phyloP scores from a whole-genome alignment of 129 eudicot species.

The Solidago caesia region DNA sequence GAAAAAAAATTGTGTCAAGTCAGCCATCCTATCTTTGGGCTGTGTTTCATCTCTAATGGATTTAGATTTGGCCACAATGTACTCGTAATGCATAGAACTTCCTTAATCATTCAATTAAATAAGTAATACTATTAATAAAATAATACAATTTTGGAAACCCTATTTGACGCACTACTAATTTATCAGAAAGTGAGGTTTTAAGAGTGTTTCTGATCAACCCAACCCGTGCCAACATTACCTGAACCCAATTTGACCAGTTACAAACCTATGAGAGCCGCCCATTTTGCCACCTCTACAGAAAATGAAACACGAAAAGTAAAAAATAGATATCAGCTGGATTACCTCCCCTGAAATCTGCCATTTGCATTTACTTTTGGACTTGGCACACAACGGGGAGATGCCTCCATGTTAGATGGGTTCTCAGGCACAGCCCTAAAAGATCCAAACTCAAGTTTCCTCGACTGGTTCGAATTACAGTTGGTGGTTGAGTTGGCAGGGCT shows the following conservation, averaged over 20 bases:
- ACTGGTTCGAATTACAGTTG: slow-evolving; percentile 20
- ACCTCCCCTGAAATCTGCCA: slow-evolving; percentile 43
- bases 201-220: neutral
- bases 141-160: neutral
- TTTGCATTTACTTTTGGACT: slow-evolving; percentile 15
- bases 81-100: neutral
- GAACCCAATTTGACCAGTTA: neutral
- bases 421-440: slow-evolving; percentile 45
- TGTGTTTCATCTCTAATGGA: neutral
- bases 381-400: slow-evolving; percentile 11
- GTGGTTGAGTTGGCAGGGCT: slow-evolving; percentile 18
- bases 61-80: neutral
- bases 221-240: neutral
- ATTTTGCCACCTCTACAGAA: slow-evolving; percentile 8
- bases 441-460: slow-evolving; percentile 57
- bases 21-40: too few relatives aligned
- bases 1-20: too few relatives aligned
- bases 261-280: neutral
- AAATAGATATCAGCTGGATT: neutral
- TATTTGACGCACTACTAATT: neutral
- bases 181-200: neutral
- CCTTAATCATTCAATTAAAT: neutral
- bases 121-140: neutral
- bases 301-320: neutral
- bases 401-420: slow-evolving; percentile 18